A percentile compares a stretch with the other conserved stretches of the same genome.
phyloP scores from a whole-genome alignment of 2,329 filamentous ascomycete genomes.

The Exophiala spinifera region DNA sequence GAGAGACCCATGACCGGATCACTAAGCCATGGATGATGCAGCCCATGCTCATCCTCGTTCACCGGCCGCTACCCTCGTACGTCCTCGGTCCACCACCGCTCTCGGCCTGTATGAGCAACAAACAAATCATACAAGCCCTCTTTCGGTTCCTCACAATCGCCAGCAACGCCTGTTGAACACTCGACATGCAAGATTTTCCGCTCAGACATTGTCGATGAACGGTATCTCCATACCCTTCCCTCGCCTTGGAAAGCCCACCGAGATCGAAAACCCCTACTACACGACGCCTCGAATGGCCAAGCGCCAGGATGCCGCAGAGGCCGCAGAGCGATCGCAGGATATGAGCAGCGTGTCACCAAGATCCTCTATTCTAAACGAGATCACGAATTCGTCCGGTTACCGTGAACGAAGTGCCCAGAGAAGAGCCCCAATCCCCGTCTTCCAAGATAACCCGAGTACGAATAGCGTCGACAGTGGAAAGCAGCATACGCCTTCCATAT shows the following conservation, averaged over 20 bases:
- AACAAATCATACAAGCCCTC: conserved; percentile 12
- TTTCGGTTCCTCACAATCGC: conserved; percentile 20
- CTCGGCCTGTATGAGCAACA: conserved; percentile 11
- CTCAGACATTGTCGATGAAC: conserved; percentile 25
- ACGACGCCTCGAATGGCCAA: conserved; percentile 9
- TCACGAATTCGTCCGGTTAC: conserved; percentile 22
- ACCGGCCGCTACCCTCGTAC: conserved; percentile 7
- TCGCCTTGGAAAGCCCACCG: conserved; percentile 16
- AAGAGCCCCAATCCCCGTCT: conserved; percentile 24
- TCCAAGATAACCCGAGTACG: conserved; percentile 22
- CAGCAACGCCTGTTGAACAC: conserved; percentile 26
- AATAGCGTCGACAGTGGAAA: background rate
- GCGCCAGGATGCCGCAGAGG: conserved; percentile 18
- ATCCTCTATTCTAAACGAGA: conserved; percentile 24
- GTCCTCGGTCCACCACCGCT: conserved; percentile 17
- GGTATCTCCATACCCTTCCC: conserved; percentile 23
- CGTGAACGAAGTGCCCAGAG: conserved; percentile 11
- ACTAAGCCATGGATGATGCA: conserved; percentile 21
- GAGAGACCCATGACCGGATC: conserved; percentile 17
- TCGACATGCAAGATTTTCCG: conserved; percentile 27
- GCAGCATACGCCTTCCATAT: conserved; percentile 13
- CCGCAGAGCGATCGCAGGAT: conserved; percentile 1
- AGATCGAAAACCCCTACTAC: conserved; percentile 15
- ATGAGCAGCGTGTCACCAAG: conserved; percentile 11
- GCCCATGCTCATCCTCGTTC: conserved; percentile 20